Conservation (phyloP, 441 rosid species). For the Corymbia citriodora region DNA sequence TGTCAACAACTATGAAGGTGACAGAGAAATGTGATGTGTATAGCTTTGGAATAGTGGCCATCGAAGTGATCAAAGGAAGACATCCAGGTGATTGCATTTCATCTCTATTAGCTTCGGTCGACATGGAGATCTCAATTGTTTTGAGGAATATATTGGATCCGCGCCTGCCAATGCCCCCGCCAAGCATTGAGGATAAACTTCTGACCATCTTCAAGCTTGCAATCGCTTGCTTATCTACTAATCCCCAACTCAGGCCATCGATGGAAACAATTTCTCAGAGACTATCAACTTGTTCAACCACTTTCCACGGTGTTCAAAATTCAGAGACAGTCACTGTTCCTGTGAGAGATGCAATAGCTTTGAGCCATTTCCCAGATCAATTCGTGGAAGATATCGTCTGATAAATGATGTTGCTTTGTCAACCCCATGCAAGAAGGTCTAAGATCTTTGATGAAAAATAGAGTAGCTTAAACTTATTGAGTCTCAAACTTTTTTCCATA, state of each 20-base stretch:
- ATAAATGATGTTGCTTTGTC: not conserved
- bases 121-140: not conserved
- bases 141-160: not conserved
- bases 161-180: not conserved
- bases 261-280: not conserved
- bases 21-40: not conserved
- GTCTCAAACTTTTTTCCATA: not conserved
- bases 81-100: not conserved
- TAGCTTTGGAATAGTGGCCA: not conserved
- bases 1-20: too few species aligned
- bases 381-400: not conserved
- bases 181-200: not conserved
- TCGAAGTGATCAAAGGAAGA: not conserved
- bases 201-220: not conserved
- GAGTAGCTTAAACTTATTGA: not conserved
- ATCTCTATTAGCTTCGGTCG: not conserved
- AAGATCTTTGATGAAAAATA: not conserved
- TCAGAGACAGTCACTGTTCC: not conserved
- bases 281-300: not conserved
- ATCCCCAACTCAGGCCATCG: not conserved
- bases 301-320: not conserved
- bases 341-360: not conserved
- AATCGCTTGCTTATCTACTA: not conserved
- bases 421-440: not conserved
- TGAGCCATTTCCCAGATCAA: not conserved